A percentile compares a stretch with the other conserved stretches of the same genome.
Evolutionary conservation across 768 basidiomycete species (phyloP).

Genomic region (Gymnopilus junonius): DNA sequence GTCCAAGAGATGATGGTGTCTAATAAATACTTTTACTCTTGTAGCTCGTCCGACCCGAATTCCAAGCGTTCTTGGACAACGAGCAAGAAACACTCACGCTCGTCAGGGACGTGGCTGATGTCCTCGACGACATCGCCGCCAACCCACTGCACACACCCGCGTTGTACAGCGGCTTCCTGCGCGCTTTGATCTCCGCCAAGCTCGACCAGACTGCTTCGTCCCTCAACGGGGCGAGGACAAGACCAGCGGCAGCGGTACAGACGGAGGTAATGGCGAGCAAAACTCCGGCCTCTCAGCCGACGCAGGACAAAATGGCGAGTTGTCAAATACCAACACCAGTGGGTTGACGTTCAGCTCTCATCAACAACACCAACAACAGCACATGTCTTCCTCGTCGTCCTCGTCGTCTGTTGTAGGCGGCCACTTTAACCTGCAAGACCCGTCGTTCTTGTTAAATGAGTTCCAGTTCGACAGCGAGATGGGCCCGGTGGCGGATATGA

Average conservation of each 20-base stretch:
- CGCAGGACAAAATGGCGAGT: constrained; percentile 15
- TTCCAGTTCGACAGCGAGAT: constrained; percentile 83
- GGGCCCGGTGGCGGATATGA: constrained; percentile 82
- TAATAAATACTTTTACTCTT: neutral
- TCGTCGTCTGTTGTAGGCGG: neutral
- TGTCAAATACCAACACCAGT: constrained; percentile 6
- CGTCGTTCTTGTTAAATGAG: constrained; percentile 45
- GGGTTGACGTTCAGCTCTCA: neutral
- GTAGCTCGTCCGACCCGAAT: constrained; percentile 84
- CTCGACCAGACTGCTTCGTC: constrained; percentile 26
- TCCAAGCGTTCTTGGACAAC: constrained; percentile 74
- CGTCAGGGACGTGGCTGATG: constrained; percentile 81
- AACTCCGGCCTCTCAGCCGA: constrained; percentile 1
- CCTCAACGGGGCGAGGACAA: constrained; percentile 24
- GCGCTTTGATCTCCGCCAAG: constrained; percentile 70
- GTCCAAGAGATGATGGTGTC: neutral
- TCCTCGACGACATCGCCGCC: constrained; percentile 77
- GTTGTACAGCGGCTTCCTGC: constrained; percentile 84
- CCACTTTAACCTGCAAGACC: constrained; percentile 14
- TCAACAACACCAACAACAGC: neutral
- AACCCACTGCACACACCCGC: constrained; percentile 88
- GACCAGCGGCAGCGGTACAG: neutral
- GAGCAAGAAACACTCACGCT: constrained; percentile 72
- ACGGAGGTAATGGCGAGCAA: constrained; percentile 2
- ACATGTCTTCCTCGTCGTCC: neutral